Conservation (phyloP, 192 early-diverging fungal species). For the Backusella sp. region DNA sequence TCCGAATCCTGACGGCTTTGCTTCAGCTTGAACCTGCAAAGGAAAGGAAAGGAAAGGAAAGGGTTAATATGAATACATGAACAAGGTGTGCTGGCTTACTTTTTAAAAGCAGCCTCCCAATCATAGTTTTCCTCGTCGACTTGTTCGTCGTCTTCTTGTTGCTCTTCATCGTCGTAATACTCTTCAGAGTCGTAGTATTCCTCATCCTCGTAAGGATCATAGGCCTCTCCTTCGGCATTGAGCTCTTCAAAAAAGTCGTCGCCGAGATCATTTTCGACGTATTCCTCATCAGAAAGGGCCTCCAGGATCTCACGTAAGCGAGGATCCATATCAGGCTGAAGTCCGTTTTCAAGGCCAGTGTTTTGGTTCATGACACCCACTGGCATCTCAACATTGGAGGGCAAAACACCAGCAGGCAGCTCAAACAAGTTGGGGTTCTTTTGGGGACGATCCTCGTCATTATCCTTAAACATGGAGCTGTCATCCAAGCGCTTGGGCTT, state of each 20-base stretch:
- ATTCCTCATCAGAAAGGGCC: constrained; percentile 91
- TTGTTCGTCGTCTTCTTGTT: constrained; percentile 46
- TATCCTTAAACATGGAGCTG: constrained; percentile 31
- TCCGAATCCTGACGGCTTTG: constrained; percentile 34
- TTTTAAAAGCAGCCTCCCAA: constrained; percentile 58
- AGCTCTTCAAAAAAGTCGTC: constrained; percentile 84
- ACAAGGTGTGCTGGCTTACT: constrained; percentile 18
- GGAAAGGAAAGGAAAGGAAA: neutral
- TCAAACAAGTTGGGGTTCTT: constrained; percentile 43
- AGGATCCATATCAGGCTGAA: constrained; percentile 78
- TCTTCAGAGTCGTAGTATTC: constrained; percentile 50
- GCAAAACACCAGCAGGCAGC: constrained; percentile 74
- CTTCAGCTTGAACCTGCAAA: constrained; percentile 40
- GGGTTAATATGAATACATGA: neutral
- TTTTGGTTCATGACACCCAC: constrained; percentile 72
- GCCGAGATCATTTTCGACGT: constrained; percentile 75
- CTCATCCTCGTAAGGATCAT: constrained; percentile 57
- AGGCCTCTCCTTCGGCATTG: constrained; percentile 57
- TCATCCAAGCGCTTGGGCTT: constrained; percentile 41
- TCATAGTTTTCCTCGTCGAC: constrained; percentile 29
- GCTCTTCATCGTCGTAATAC: constrained; percentile 45
- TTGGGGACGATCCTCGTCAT: constrained; percentile 10
- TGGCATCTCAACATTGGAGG: constrained; percentile 67
- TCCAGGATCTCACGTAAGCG: constrained; percentile 86
- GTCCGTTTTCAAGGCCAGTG: constrained; percentile 52